Percentiles rank a stretch among this genome's conserved stretches.
These are phyloP conservation scores for Penicillium riverlandense DNA, from an alignment of 495 filamentous ascomycete species.

Conservation along the genomic window DNA sequence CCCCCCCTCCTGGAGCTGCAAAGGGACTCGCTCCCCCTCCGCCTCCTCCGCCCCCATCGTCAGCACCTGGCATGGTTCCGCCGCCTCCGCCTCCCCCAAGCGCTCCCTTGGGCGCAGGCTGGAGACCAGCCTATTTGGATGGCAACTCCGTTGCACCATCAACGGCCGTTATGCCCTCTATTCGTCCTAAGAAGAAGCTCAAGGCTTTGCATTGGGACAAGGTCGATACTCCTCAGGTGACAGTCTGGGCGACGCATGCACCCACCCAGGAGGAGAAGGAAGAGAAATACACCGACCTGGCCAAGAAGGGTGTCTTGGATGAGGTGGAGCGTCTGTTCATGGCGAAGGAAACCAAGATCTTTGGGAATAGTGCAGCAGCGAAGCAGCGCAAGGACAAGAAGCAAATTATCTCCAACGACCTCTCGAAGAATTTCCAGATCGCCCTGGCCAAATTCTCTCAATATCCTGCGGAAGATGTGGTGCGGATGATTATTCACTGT, in stretches of 20 bases:
- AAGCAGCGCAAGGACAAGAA: constrained; percentile 89
- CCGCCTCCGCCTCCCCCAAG: constrained; percentile 55
- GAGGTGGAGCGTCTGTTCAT: constrained; percentile 96
- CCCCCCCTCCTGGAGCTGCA: constrained; percentile 36
- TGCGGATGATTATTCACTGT: constrained; percentile 92
- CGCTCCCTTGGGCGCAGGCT: constrained; percentile 51
- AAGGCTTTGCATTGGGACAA: constrained; percentile 99
- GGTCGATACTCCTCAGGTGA: constrained; percentile 86
- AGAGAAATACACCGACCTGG: constrained; percentile 89
- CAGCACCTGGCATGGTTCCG: constrained; percentile 23
- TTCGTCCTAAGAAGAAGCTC: constrained; percentile 95
- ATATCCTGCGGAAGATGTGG: constrained; percentile 69
- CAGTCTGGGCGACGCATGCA: constrained; percentile 87
- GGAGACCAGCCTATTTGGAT: constrained; percentile 40
- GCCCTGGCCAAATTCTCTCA: constrained; percentile 84
- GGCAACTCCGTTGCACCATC: constrained; percentile 36
- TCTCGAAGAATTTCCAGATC: constrained; percentile 90
- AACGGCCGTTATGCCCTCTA: constrained; percentile 56
- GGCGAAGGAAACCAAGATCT: constrained; percentile 91
- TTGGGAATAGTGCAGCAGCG: constrained; percentile 53
- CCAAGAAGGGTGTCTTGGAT: constrained; percentile 87
- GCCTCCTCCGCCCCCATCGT: constrained; percentile 48
- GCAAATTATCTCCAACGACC: constrained; percentile 86
- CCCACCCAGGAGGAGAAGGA: constrained; percentile 78
- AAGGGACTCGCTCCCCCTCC: constrained; percentile 41